Evolutionary conservation across 2,329 filamentous ascomycete species (phyloP), one percentile per base, ranked within the genome.

Genomic region (Paramyrothecium sp.): DNA sequence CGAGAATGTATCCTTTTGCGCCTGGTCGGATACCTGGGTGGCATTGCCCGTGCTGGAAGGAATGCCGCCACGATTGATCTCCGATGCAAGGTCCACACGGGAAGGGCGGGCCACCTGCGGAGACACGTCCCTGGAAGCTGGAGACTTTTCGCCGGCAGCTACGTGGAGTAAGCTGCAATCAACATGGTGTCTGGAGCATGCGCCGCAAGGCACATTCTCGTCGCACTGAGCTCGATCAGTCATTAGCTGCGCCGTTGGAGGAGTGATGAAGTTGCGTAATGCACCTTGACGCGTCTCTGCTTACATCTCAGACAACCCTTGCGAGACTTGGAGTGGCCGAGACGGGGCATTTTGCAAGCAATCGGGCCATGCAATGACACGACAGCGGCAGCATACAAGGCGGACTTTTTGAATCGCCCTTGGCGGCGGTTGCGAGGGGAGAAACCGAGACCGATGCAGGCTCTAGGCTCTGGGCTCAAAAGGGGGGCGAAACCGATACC

Each of bases 321-420:
- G 11, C 71, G 69, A 33, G 71, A 73, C 51, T 74, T 74, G 21
- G 66, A 72, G 59, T 74, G 71, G 3, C 72, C 72, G 7, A 74
- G 59, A 3, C 68, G 69, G 41, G 66, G 67, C 61, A 64, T 65
- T 44, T 30, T 30, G 26, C 4, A 10, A 30, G 26, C 26, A 30
- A 10, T 30, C 10, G 26, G 26, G 26, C 26, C 26, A 30, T 5
- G 26, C 26, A 30, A 10, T 5, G 26, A 10, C 10, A 4, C 26
- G 10, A 10, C 26, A 5, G 26, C 10, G 10, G 26, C 26, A 30
- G 4, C 26, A 30, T 30, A 10, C 5, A 10, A 10, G 26, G 26
- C 26, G 26, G 10, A 4, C 10, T 30, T 30, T 30, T 30, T 30
- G 26, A 30, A 30, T 5, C 10, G 5, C 5, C 26, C 10, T 30